Base-by-base conservation (phyloP, 495 filamentous ascomycete species). In the Cercophora samala region DNA sequence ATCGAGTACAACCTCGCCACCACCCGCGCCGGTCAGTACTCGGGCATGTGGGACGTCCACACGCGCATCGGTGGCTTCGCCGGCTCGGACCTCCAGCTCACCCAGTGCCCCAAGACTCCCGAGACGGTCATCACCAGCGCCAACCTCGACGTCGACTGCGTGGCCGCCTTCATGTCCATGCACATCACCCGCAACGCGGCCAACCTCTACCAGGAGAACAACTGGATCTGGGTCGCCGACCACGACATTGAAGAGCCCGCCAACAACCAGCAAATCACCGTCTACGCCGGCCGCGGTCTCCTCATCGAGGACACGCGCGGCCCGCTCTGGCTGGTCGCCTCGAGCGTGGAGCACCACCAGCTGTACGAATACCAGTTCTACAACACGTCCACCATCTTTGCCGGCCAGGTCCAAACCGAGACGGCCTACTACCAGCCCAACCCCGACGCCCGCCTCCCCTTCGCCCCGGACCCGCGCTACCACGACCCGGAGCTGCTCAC, bases 41-140 rank as follows among this genome's bases (percentile, higher is more conserved):
- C 83, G 6, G 93, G 88, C 21, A 88, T 97, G 82, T 97, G 92
- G 92, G 93, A 97, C 76, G 89, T 92, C 4, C 93, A 97, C 76
- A 87, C 90, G 69, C 89, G 93, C 58, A 85, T 91, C 62, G 89
- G 93, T 60, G 93, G 93, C 11, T 86, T 89, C 18, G 86, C 88
- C 2, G 93, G 93, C 23, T 94, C 93, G 2, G 77, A 86, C 23
- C 82, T 96, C 18, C 91, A 94, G 75, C 85, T 88, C 15, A 79
- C 88, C 63, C 86, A 82, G 18, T 97, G 93, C 75, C 69, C 84
- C 11, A 90, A 90, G 73, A 87, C 83, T 2, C 89, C 91, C 1
- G 72, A 72, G 13, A 73, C 78, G 13, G 1, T 76, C 82, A 62
- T 66, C 66, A 74, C 76, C 64, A 80, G 73, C 4, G 69, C 66